Evolutionary conservation across 2,329 filamentous ascomycete species (phyloP).

Genomic region (Fusarium beomiforme): DNA sequence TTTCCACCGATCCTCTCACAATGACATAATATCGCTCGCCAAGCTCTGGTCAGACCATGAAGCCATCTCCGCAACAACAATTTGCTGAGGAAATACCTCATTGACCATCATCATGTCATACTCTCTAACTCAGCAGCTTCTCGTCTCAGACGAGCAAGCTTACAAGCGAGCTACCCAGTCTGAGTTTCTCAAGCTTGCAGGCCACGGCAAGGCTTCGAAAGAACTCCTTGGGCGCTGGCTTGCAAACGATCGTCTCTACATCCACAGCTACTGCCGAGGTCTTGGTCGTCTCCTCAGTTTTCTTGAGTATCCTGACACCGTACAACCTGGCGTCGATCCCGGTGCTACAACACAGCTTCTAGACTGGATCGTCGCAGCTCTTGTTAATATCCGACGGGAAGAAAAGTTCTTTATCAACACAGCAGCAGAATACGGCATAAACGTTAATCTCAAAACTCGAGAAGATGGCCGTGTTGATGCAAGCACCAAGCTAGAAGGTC

Average conservation of each 20-base stretch:
- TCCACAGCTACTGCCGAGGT: slow-evolving; percentile 75
- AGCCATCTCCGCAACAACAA: slow-evolving; percentile 19
- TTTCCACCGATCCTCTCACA: slow-evolving; percentile 25
- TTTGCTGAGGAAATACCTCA: background rate
- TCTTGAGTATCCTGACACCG: slow-evolving; percentile 61
- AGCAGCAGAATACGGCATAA: slow-evolving; percentile 67
- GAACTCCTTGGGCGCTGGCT: slow-evolving; percentile 71
- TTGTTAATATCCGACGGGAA: slow-evolving; percentile 74
- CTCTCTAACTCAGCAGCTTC: slow-evolving; percentile 67
- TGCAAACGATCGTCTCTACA: slow-evolving; percentile 76
- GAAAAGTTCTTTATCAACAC: slow-evolving; percentile 74
- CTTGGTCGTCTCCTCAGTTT: slow-evolving; percentile 72
- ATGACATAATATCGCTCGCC: slow-evolving; percentile 33
- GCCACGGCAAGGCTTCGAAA: slow-evolving; percentile 68
- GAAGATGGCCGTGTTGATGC: slow-evolving; percentile 37
- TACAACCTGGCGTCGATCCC: background rate
- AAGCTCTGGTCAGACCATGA: slow-evolving; percentile 17
- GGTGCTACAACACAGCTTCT: slow-evolving; percentile 65
- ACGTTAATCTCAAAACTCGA: slow-evolving; percentile 52
- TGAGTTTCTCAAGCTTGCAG: slow-evolving; percentile 72
- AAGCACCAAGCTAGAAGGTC: slow-evolving; percentile 52
- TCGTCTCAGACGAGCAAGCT: slow-evolving; percentile 56
- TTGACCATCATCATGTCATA: slow-evolving; percentile 2
- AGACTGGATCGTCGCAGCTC: slow-evolving; percentile 69
- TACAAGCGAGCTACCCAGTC: slow-evolving; percentile 70